Base-by-base conservation (phyloP, 495 filamentous ascomycete genomes). In the Penicillium egyptiacum region DNA sequence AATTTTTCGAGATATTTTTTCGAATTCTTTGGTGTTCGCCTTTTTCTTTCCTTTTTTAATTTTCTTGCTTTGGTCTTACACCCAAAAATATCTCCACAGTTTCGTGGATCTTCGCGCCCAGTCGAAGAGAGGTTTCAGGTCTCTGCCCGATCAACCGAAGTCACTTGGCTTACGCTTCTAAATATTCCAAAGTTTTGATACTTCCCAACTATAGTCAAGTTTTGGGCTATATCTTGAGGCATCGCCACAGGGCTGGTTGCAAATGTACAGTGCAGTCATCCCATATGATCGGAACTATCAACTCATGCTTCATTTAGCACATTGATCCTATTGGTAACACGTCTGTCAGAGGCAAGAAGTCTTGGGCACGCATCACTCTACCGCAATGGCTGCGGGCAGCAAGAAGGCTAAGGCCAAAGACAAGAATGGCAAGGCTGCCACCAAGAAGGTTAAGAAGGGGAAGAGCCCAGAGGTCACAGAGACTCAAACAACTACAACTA, bases 281-380 rank as follows among this genome's bases (percentile, higher is more conserved):
- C 57, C 63, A 66, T 65, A 70, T 65, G 67, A 74, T 66, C 59
- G 63, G 58, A 60, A 60, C 59, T 43, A 61, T 55, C 67, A 60
- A 61, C 72, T 73, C 56, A 69, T 66, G 44, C 50, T 51, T 30
- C 55, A 62, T 59, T 57, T 61, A 45, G 60, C 28, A 31, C 56
- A 55, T 54, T 61, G 50, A 68, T 66, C 56, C 62, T 60, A 75
- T 71, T 79, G 73, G 75, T 68, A 72, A 76, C 75, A 76, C 76
- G 75, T 78, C 67, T 71, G 22, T 17, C 20, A 30, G 14, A 17
- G 48, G 25, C 42, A 58, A 54, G 48, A 57, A 58, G 59, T 56
- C 57, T 74, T 71, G 69, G 67, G 68, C 72, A 72, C 71, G 50
- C 66, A 70, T 74, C 65, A 65, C 56, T 58, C 62, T 42, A 50